Evolutionary conservation across 1,139 yeast genomes (phyloP).

Genomic region (Maudiozyma humilis): DNA sequence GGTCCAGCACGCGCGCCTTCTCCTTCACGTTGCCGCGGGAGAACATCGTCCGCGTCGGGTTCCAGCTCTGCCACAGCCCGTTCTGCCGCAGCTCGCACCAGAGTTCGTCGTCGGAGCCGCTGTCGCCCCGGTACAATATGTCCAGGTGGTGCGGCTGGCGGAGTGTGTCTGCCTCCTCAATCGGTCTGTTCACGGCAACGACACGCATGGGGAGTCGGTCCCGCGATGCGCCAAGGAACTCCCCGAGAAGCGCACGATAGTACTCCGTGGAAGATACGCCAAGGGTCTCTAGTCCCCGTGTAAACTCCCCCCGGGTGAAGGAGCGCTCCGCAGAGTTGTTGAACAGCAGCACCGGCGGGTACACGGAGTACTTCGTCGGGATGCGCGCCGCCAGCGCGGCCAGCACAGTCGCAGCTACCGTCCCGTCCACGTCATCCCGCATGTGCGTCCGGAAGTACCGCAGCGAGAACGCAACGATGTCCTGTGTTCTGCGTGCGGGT

Average conservation of each 20-base stretch:
- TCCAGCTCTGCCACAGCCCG: slow-evolving; percentile 74
- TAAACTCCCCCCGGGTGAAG: slow-evolving; percentile 11
- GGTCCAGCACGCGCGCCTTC: slow-evolving; percentile 54
- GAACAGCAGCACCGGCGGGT: slow-evolving; percentile 61
- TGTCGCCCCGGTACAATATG: slow-evolving; percentile 37
- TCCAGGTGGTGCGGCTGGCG: slow-evolving; percentile 51
- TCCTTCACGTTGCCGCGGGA: slow-evolving; percentile 84
- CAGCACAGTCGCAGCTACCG: slow-evolving; percentile 6
- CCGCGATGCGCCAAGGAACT: slow-evolving; percentile 16
- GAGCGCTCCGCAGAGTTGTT: slow-evolving; percentile 34
- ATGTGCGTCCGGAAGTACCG: slow-evolving; percentile 9
- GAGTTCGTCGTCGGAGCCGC: slow-evolving; percentile 22
- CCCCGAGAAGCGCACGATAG: slow-evolving; percentile 23
- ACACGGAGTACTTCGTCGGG: slow-evolving; percentile 53
- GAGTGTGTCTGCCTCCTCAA: slow-evolving; percentile 47
- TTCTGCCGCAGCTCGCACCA: slow-evolving; percentile 73
- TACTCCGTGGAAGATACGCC: neutral
- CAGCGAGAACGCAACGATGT: slow-evolving; percentile 13
- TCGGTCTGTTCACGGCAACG: slow-evolving; percentile 65
- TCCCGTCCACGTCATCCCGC: slow-evolving; percentile 1
- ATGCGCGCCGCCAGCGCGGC: slow-evolving; percentile 16
- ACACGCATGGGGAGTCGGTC: slow-evolving; percentile 4
- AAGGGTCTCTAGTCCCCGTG: slow-evolving; percentile 11
- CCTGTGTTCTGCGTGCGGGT: no score
- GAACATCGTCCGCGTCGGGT: slow-evolving; percentile 81